phyloP scores from a whole-genome alignment of 441 rosid genomes.

The Theobroma grandiflorum region DNA sequence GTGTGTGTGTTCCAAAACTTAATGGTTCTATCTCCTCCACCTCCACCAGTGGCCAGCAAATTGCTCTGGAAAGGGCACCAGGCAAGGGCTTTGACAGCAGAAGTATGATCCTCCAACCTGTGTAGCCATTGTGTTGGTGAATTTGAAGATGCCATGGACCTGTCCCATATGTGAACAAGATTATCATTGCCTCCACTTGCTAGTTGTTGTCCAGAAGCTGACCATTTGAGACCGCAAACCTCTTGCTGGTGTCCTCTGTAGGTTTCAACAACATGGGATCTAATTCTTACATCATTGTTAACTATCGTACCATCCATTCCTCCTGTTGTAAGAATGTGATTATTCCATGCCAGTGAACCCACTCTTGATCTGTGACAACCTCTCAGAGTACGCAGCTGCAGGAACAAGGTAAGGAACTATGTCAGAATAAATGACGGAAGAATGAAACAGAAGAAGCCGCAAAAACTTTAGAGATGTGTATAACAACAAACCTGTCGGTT shows the following conservation, averaged over 20 bases:
- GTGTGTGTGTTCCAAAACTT: constrained; percentile 55
- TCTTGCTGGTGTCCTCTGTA: constrained; percentile 50
- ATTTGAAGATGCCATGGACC: constrained; percentile 45
- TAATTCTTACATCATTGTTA: constrained; percentile 51
- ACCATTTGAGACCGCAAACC: constrained; percentile 60
- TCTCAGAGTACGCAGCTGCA: constrained; percentile 51
- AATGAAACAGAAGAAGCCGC: neutral
- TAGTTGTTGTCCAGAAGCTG: constrained; percentile 50
- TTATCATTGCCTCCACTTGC: constrained; percentile 58
- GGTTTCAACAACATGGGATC: constrained; percentile 49
- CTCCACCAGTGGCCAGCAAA: constrained; percentile 52
- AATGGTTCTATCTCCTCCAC: constrained; percentile 47
- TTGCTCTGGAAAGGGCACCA: constrained; percentile 60
- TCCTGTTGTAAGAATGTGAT: constrained; percentile 58
- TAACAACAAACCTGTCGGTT: constrained; percentile 40
- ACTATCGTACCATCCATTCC: constrained; percentile 56
- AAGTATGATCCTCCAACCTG: constrained; percentile 50
- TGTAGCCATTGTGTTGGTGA: constrained; percentile 50
- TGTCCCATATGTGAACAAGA: constrained; percentile 50
- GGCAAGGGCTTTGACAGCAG: constrained; percentile 54
- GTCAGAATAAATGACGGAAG: neutral
- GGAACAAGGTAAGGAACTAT: neutral
- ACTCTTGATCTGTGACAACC: constrained; percentile 53
- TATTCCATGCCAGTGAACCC: constrained; percentile 54
- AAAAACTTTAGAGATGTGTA: neutral